Evolutionary conservation across 768 basidiomycete species (phyloP).

Genomic region (Lenzites betulinus): DNA sequence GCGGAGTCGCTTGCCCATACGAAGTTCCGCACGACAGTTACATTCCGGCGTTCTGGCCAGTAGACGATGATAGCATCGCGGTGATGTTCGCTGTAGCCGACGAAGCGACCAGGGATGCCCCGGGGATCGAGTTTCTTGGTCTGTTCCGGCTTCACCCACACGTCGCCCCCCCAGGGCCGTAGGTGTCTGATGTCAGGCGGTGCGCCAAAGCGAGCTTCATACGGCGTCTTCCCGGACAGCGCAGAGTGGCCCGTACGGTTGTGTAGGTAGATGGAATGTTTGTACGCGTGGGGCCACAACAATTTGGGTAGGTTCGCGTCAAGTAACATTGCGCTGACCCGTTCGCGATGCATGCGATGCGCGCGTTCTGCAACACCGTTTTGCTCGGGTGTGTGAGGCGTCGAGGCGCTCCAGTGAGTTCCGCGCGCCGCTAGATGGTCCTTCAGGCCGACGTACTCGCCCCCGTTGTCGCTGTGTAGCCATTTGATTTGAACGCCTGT

Average conservation of each 20-base stretch:
- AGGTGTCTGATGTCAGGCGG: conserved; percentile 27
- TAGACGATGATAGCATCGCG: conserved; percentile 27
- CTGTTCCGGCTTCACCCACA: conserved; percentile 16
- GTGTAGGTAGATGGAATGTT: conserved; percentile 39
- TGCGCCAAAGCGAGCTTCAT: conserved; percentile 11
- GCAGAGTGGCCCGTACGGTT: conserved; percentile 35
- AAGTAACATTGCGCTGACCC: conserved; percentile 3
- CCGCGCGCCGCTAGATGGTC: not conserved
- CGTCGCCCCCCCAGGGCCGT: conserved; percentile 10
- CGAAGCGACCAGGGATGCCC: conserved; percentile 41
- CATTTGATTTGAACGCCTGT: conserved; percentile 30
- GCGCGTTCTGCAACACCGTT: conserved; percentile 28
- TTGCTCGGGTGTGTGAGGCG: conserved; percentile 29
- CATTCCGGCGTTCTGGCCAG: conserved; percentile 29
- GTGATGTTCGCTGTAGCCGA: too few species aligned
- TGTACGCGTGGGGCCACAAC: conserved; percentile 42
- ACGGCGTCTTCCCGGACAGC: too few species aligned
- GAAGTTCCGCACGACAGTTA: conserved; percentile 23
- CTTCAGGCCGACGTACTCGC: conserved; percentile 24
- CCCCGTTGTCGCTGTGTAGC: conserved; percentile 44
- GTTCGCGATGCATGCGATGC: conserved; percentile 17
- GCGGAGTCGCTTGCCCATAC: too few species aligned
- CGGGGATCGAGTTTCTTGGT: conserved; percentile 18
- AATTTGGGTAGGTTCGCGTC: conserved; percentile 36
- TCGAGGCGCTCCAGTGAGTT: not conserved